Conservation (phyloP, 345 rosid species). For the Citrus maxima region DNA sequence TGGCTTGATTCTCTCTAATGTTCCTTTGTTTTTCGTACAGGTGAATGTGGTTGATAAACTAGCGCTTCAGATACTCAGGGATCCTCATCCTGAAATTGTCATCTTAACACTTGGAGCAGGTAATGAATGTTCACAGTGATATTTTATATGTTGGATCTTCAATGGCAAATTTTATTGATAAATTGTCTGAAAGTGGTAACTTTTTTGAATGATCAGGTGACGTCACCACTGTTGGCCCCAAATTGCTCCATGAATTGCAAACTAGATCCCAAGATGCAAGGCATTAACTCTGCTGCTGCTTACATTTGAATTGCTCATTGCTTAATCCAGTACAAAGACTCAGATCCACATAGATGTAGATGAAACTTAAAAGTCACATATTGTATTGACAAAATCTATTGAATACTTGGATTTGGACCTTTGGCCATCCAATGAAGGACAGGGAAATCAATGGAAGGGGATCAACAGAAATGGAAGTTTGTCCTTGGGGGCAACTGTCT, state of each 20-base stretch:
- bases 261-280: not conserved
- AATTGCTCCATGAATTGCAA: constrained; percentile 20
- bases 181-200: not conserved
- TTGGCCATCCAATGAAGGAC: not conserved
- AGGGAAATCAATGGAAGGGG: not conserved
- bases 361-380: too few species aligned
- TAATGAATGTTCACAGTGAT: not conserved
- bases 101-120: constrained; percentile 27
- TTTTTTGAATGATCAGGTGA: constrained; percentile 16
- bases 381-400: not conserved
- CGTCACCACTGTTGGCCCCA: constrained; percentile 12
- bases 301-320: not conserved
- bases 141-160: not conserved
- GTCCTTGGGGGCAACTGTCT: not conserved
- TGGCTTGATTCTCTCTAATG: not conserved
- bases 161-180: not conserved
- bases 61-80: constrained; percentile 13
- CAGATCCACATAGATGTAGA: too few species aligned
- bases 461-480: not conserved
- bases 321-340: not conserved
- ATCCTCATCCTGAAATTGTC: constrained; percentile 17
- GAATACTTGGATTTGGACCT: not conserved
- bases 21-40: constrained; percentile 9
- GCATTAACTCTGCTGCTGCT: not conserved
- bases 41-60: constrained; percentile 23